Conservation (phyloP, 805 yeast species). For the Suhomyces prunicola region DNA sequence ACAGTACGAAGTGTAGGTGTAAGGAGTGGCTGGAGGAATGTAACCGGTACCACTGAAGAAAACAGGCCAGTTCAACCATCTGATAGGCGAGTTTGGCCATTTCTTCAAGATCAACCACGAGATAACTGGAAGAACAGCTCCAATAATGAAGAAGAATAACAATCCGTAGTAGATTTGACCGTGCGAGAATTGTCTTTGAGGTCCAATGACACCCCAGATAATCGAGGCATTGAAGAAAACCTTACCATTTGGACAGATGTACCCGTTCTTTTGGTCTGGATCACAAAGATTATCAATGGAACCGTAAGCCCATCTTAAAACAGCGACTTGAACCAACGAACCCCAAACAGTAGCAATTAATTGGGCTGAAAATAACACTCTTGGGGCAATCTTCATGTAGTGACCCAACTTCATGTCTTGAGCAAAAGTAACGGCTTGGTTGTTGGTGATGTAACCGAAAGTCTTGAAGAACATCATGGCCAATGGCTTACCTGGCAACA, state of each 20-base stretch:
- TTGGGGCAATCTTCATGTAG: slow-evolving; percentile 42
- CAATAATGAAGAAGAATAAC: slow-evolving; percentile 39
- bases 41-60: slow-evolving; percentile 50
- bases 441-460: slow-evolving; percentile 46
- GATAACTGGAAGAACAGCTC: slow-evolving; percentile 34
- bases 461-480: slow-evolving; percentile 49
- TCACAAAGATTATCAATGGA: slow-evolving; percentile 32
- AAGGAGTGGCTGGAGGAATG: slow-evolving; percentile 75
- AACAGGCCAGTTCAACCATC: slow-evolving; percentile 32
- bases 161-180: slow-evolving; percentile 25
- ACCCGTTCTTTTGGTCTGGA: slow-evolving; percentile 23
- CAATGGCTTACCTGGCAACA: slow-evolving; percentile 47
- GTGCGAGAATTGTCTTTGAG: slow-evolving; percentile 15
- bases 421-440: slow-evolving; percentile 48
- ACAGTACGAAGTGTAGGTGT: slow-evolving; percentile 58
- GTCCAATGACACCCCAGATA: slow-evolving; percentile 45
- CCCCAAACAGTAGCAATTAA: slow-evolving; percentile 43
- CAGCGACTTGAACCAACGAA: slow-evolving; percentile 37
- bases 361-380: slow-evolving; percentile 42
- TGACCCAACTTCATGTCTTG: slow-evolving; percentile 47
- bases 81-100: slow-evolving; percentile 36
- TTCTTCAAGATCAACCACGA: slow-evolving; percentile 39
- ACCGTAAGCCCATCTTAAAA: slow-evolving; percentile 42
- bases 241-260: slow-evolving; percentile 42
- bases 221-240: slow-evolving; percentile 43